Percentiles rank a stretch among this genome's conserved stretches.
Evolutionary conservation across 2,329 filamentous ascomycete species (phyloP).

Genomic region (Myriosclerotinia scirpicola): DNA sequence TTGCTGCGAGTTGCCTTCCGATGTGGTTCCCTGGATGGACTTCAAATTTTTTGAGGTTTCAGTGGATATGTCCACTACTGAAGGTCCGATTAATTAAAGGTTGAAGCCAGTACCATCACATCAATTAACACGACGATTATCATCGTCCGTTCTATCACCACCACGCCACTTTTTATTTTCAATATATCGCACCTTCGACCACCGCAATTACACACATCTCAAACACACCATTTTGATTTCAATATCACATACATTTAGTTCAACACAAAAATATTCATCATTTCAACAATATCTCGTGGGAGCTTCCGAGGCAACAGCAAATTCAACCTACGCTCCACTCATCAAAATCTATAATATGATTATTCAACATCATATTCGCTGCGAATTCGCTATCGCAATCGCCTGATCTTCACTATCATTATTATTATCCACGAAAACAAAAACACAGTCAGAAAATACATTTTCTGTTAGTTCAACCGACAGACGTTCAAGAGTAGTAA

Average conservation of each 20-base stretch:
- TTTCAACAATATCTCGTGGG: neutral
- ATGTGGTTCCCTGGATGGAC: neutral
- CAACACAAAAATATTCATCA: neutral
- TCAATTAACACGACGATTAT: neutral
- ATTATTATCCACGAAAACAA: neutral
- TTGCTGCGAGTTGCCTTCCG: neutral
- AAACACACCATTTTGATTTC: neutral
- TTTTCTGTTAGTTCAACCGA: constrained; percentile 7
- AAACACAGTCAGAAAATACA: constrained; percentile 7
- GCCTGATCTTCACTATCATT: neutral
- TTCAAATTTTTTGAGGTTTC: neutral
- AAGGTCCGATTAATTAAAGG: neutral
- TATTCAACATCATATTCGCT: neutral
- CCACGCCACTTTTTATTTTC: neutral
- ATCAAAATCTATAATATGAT: neutral
- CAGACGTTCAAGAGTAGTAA: constrained; percentile 18
- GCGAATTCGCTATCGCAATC: neutral
- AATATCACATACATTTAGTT: neutral
- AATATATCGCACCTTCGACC: neutral
- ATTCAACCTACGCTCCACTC: neutral
- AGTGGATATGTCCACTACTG: neutral
- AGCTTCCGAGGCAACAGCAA: neutral
- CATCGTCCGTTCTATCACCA: neutral
- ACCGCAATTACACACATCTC: neutral
- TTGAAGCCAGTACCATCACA: neutral